These are phyloP conservation scores for Ilyonectria mors-panacis DNA, from an alignment of 2,329 filamentous ascomycete species.

Conservation along the genomic window DNA sequence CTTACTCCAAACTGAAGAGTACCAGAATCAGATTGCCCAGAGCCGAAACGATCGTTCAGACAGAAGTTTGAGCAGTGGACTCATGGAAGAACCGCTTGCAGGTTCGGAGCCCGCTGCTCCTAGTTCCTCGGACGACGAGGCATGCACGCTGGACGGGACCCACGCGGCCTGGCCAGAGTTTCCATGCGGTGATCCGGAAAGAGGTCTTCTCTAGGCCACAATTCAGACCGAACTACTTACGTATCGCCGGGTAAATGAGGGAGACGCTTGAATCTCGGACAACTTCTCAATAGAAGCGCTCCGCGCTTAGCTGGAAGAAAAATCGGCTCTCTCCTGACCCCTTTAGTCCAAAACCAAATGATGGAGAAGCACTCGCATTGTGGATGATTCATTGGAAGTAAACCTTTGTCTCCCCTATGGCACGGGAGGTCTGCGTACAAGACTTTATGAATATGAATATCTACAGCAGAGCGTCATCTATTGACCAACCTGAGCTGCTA, in stretches of 20 bases:
- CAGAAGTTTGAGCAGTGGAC: background rate
- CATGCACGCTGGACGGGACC: no score
- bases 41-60: background rate
- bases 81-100: no score
- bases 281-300: constrained; percentile 24
- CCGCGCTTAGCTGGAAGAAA: constrained; percentile 6
- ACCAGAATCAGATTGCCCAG: background rate
- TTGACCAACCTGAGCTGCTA: background rate
- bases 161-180: background rate
- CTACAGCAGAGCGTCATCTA: background rate
- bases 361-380: background rate
- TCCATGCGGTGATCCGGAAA: constrained; percentile 5
- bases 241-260: constrained; percentile 12
- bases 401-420: background rate
- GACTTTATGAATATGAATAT: constrained; percentile 8
- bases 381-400: constrained; percentile 24
- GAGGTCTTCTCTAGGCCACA: constrained; percentile 27
- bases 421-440: background rate
- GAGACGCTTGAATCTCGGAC: constrained; percentile 23
- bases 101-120: no score
- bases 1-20: background rate
- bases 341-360: constrained; percentile 11
- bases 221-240: constrained; percentile 35
- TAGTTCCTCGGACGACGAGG: no score
- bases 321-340: background rate